These are phyloP conservation scores for Magnolia kwangsiensis DNA, from an alignment of 164 flowering plant genomes.

Conservation along the genomic window DNA sequence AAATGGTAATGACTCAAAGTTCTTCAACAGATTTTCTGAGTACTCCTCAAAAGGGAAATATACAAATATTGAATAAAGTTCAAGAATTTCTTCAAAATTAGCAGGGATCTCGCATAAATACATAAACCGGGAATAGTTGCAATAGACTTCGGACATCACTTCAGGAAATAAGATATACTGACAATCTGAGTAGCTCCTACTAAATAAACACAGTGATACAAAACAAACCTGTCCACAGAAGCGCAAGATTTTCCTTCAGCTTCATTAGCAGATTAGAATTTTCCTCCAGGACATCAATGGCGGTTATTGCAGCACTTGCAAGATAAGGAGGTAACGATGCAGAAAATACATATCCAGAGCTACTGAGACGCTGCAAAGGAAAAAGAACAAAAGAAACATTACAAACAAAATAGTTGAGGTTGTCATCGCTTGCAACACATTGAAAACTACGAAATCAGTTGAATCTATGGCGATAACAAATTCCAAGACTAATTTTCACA, in stretches of 20 bases:
- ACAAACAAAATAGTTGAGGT: background rate
- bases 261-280: slow-evolving; percentile 24
- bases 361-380: slow-evolving; percentile 74
- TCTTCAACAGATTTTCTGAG: background rate
- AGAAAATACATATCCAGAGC: slow-evolving; percentile 98
- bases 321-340: slow-evolving; percentile 98
- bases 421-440: background rate
- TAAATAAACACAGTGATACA: background rate
- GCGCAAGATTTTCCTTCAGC: slow-evolving; percentile 47
- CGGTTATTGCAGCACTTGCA: slow-evolving; percentile 56
- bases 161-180: background rate
- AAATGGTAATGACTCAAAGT: background rate
- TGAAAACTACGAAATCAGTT: too few relatives aligned
- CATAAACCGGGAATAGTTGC: background rate
- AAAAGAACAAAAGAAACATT: background rate
- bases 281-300: slow-evolving; percentile 34
- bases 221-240: slow-evolving; percentile 66
- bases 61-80: background rate
- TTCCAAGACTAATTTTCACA: background rate
- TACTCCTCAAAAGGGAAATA: background rate
- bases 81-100: background rate
- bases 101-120: background rate
- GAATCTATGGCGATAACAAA: background rate
- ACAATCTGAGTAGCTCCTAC: background rate
- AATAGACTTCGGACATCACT: background rate